These are phyloP conservation scores for Aureobasidium sp. DNA, from an alignment of 2,329 filamentous ascomycete genomes.

Conservation along the genomic window DNA sequence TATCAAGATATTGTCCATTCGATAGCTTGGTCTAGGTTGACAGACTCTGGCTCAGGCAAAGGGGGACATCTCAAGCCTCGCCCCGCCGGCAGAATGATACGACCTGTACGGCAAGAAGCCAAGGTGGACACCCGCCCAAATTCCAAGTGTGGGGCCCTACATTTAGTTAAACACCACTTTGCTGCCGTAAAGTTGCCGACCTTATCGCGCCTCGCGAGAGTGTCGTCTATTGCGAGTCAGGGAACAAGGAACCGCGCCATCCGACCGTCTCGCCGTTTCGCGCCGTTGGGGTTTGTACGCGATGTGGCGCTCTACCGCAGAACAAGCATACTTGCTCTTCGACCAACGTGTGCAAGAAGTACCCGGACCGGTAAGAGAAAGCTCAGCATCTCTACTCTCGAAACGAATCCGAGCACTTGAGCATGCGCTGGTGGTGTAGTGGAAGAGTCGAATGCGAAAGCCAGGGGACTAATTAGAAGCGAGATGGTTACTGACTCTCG, in stretches of 20 bases:
- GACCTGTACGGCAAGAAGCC: not conserved
- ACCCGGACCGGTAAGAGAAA: no score
- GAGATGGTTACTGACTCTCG: not conserved
- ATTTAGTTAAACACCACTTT: not conserved
- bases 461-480: not conserved
- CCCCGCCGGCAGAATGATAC: not conserved
- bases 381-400: no score
- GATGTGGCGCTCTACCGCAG: not conserved
- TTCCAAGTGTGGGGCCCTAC: not conserved
- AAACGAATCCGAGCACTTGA: no score
- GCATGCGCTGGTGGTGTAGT: no score
- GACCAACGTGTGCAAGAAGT: no score
- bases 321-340: no score
- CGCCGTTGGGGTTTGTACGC: not conserved
- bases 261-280: not conserved
- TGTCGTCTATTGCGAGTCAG: not conserved
- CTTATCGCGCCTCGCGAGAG: not conserved
- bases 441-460: not conserved
- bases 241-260: not conserved
- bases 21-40: not conserved
- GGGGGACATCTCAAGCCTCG: not conserved
- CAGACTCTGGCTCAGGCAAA: not conserved
- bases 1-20: not conserved
- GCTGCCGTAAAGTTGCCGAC: not conserved
- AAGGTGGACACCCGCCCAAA: not conserved